phyloP scores from a whole-genome alignment of 371 early-diverging fungal genomes.

The Apophysomyces trapeziformis region DNA sequence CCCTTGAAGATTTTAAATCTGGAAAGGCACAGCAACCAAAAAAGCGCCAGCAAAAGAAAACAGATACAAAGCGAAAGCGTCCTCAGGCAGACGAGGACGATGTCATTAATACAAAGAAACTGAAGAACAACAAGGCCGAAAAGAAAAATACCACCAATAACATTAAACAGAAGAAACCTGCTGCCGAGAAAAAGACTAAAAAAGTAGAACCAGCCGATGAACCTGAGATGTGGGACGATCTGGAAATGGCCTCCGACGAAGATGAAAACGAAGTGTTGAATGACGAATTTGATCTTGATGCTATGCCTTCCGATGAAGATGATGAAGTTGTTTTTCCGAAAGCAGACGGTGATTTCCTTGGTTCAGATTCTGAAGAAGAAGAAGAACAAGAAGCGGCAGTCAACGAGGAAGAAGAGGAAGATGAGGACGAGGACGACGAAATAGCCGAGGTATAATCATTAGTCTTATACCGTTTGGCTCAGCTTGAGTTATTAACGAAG shows the following conservation, averaged over 20 bases:
- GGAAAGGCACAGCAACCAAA: conserved; percentile 11
- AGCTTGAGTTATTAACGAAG: too few species aligned
- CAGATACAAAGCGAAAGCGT: conserved; percentile 25
- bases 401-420: conserved; percentile 29
- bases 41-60: conserved; percentile 19
- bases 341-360: conserved; percentile 57
- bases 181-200: conserved; percentile 27
- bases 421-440: conserved; percentile 25
- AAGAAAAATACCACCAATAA: not conserved
- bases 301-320: conserved; percentile 33
- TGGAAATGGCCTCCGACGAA: conserved; percentile 56
- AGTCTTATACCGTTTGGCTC: too few species aligned
- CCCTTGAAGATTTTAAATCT: conserved; percentile 19
- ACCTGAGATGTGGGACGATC: conserved; percentile 54
- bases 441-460: too few species aligned
- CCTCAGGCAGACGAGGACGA: conserved; percentile 35
- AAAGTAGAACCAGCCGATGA: conserved; percentile 27
- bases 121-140: conserved; percentile 27
- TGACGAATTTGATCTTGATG: conserved; percentile 37
- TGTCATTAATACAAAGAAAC: conserved; percentile 37
- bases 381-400: conserved; percentile 39
- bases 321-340: conserved; percentile 55
- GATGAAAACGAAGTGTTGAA: conserved; percentile 30
- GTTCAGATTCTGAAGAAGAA: conserved; percentile 60
- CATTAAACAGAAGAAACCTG: conserved; percentile 39